Evolutionary conservation across 139 green algal genomes (phyloP), one percentile per base, ranked within the genome.

Genomic region (Coccomyxa sp.): DNA sequence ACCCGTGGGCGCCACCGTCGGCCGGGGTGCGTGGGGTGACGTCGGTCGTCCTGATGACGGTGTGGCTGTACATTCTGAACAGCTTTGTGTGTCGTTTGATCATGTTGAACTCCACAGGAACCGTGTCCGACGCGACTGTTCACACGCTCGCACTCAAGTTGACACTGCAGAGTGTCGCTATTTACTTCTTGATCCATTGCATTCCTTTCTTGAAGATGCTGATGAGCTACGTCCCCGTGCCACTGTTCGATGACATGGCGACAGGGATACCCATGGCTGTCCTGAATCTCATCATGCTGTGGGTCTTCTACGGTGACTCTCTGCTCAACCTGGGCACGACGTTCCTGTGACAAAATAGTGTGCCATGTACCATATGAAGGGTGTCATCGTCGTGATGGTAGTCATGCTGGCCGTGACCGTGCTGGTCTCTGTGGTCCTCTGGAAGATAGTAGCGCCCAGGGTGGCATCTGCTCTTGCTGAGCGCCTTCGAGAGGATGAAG

Each of bases 231-330:
- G 44, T 58, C 44, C 44, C 44, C 44, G 44, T 58, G 44, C 44
- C 44, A 10, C 44, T 58, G 44, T 58, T 58, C 44, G 44, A 58
- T 58, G 44, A 58, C 44, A 58, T 58, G 44, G 44, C 44, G 44
- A 58, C 44, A 14, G 44, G 44, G 44, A 58, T 58, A 58, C 44
- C 44, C 44, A 58, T 58, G 44, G 44, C 44, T 58, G 44, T 58
- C 44, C 44, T 58, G 44, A 58, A 58, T 58, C 44, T 58, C 44
- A 58, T 58, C 44, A 58, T 58, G 44, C 44, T 58, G 44, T 58
- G 44, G 44, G 44, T 58, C 44, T 58, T 58, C 44, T 58, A 58
- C 44, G 44, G 44, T 58, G 44, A 58, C 44, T 58, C 44, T 58
- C 44, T 58, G 44, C 44, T 58, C 44, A 58, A 58, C 44, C 44